Evolutionary conservation across 2,329 filamentous ascomycete species (phyloP).

Genomic region (Aspergillus sp.): DNA sequence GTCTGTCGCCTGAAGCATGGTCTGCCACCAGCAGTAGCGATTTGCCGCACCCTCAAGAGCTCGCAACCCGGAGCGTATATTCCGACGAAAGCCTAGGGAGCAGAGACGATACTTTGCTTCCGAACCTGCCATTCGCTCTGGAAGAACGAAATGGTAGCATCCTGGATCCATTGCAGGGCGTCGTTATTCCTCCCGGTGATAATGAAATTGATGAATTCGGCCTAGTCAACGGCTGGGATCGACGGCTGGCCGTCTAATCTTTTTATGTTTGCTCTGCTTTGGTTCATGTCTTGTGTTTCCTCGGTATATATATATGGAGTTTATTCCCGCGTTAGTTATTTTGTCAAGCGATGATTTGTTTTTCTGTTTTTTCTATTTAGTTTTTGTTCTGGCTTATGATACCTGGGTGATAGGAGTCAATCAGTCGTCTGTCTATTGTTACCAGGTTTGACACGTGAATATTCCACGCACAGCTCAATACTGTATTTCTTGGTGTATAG

Average conservation of each 20-base stretch:
- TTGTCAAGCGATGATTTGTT: slow-evolving; percentile 2
- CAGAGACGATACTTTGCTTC: slow-evolving; percentile 44
- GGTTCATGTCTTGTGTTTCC: neutral
- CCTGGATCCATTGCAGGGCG: slow-evolving; percentile 36
- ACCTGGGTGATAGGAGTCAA: slow-evolving; percentile 11
- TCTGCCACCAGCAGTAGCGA: slow-evolving; percentile 41
- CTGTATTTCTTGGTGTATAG: neutral
- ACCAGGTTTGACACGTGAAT: neutral
- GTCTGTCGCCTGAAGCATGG: slow-evolving; percentile 41
- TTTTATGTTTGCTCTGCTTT: no score
- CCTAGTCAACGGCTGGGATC: slow-evolving; percentile 30
- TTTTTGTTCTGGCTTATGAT: slow-evolving; percentile 4
- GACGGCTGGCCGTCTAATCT: slow-evolving; percentile 32
- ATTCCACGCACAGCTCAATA: neutral
- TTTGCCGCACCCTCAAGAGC: slow-evolving; percentile 27
- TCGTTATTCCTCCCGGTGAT: slow-evolving; percentile 37
- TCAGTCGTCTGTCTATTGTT: neutral
- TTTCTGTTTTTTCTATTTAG: neutral
- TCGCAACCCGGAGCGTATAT: slow-evolving; percentile 54
- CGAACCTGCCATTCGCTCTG: slow-evolving; percentile 24
- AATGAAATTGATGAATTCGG: slow-evolving; percentile 35
- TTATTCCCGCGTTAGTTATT: neutral
- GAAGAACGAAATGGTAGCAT: slow-evolving; percentile 30
- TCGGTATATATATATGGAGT: neutral
- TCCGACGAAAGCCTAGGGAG: slow-evolving; percentile 61